Conservation (phyloP, 306 rosid genomes). For the Glycine latifolia region DNA sequence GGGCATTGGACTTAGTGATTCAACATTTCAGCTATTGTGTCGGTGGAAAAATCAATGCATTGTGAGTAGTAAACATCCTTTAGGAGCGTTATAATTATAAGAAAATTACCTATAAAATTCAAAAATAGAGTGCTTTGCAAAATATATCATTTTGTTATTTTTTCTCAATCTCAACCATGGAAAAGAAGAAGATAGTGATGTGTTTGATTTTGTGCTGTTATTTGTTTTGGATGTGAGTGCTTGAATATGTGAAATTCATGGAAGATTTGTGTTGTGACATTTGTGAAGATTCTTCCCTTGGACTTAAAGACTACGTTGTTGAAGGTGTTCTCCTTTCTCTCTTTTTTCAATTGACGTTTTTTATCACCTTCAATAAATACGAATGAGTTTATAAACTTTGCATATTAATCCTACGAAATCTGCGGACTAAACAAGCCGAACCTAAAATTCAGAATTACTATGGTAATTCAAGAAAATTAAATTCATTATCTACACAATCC, state of each 20-base stretch:
- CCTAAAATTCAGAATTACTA: too few species aligned
- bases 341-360: constrained; percentile 11
- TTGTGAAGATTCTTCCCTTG: constrained; percentile 84
- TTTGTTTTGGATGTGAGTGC: constrained; percentile 55
- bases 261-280: constrained; percentile 90
- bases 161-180: too few species aligned
- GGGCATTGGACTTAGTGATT: too few species aligned
- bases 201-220: constrained; percentile 45
- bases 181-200: constrained; percentile 44
- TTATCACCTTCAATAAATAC: not conserved
- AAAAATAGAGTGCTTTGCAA: not conserved
- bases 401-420: too few species aligned
- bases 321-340: constrained; percentile 63
- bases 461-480: too few species aligned
- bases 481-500: too few species aligned
- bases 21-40: not conserved
- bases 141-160: not conserved
- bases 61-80: not conserved
- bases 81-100: not conserved
- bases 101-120: not conserved
- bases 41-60: not conserved
- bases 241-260: constrained; percentile 98
- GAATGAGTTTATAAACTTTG: too few species aligned
- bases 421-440: too few species aligned
- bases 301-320: constrained; percentile 89